Evolutionary conservation across 768 basidiomycete species (phyloP).

Genomic region (Leccinum sublutescens): DNA sequence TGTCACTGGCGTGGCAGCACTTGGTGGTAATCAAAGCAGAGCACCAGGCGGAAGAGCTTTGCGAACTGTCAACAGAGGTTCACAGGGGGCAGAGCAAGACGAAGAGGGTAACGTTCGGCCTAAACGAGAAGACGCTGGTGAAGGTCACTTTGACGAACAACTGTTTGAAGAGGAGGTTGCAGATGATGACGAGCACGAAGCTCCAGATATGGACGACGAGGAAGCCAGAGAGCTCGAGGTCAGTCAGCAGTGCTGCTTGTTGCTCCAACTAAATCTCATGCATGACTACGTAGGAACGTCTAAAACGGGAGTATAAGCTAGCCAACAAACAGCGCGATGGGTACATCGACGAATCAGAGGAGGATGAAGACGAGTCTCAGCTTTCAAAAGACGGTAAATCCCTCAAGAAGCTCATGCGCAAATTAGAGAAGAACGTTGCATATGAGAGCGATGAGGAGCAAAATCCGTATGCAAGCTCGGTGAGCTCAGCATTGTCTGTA

Average conservation of each 20-base stretch:
- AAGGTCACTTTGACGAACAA: conserved; percentile 82
- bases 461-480: conserved; percentile 81
- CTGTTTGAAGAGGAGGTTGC: conserved; percentile 82
- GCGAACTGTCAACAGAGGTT: conserved; percentile 66
- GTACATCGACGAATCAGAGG: conserved; percentile 72
- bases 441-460: conserved; percentile 81
- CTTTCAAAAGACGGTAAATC: conserved; percentile 70
- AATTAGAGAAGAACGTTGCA: conserved; percentile 75
- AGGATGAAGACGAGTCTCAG: conserved; percentile 60
- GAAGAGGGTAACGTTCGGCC: conserved; percentile 56
- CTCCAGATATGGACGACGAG: conserved; percentile 74
- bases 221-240: conserved; percentile 84
- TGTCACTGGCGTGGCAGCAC: conserved; percentile 40
- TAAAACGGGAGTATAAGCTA: conserved; percentile 77
- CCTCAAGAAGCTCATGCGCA: conserved; percentile 84
- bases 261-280: not conserved
- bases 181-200: conserved; percentile 82
- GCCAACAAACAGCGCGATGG: conserved; percentile 75
- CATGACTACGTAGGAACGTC: conserved; percentile 56
- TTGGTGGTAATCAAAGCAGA: conserved; percentile 52
- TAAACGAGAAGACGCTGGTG: conserved; percentile 64
- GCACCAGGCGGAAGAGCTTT: conserved; percentile 69
- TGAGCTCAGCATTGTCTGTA: conserved; percentile 33
- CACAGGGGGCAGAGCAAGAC: conserved; percentile 61
- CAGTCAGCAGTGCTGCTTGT: conserved; percentile 15